Conservation (phyloP, 129 eudicot genomes). For the Helianthus annuus region DNA sequence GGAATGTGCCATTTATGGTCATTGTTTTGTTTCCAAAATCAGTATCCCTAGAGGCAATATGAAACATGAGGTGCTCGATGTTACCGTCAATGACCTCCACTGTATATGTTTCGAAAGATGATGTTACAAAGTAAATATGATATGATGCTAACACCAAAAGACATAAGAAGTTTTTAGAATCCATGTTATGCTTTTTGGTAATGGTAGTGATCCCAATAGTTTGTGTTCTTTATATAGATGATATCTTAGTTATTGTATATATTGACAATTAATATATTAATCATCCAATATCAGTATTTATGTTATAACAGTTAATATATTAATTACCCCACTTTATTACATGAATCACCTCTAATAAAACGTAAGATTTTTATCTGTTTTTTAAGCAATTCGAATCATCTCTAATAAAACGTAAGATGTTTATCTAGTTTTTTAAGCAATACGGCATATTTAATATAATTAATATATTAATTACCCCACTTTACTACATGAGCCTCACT, state of each 20-base stretch:
- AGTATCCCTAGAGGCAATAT: neutral
- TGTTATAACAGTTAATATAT: neutral
- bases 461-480: no score
- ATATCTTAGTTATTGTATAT: neutral
- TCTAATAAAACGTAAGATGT: no score
- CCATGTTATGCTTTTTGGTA: slow-evolving; percentile 13
- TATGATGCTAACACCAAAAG: neutral
- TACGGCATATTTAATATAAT: no score
- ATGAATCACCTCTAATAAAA: neutral
- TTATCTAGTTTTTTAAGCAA: no score
- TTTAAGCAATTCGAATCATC: no score
- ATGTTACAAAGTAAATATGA: slow-evolving; percentile 11
- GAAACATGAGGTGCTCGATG: neutral
- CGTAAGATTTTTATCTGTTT: no score
- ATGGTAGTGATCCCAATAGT: neutral
- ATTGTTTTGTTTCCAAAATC: slow-evolving; percentile 18
- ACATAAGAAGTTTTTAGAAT: neutral
- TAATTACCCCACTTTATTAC: neutral
- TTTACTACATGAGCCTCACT: no score
- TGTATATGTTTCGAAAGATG: neutral
- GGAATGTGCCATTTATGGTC: neutral
- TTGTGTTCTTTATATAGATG: slow-evolving; percentile 13
- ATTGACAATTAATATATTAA: neutral
- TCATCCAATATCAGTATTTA: no score
- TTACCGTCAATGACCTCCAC: neutral